These are phyloP conservation scores for Rhodomyrtus tomentosa DNA, from an alignment of 345 rosid genomes.

Conservation along the genomic window DNA sequence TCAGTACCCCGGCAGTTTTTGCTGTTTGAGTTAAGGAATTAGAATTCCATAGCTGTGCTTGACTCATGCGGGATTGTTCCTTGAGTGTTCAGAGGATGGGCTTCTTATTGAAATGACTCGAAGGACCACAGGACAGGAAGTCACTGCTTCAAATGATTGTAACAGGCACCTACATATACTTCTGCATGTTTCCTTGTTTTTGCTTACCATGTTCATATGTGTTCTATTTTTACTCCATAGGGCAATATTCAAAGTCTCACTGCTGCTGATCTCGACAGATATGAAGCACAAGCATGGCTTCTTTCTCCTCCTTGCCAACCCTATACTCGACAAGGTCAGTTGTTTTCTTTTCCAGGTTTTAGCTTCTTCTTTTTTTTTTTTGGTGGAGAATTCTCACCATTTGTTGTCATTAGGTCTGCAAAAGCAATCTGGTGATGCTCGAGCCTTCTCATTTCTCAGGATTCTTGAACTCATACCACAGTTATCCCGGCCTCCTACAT, in stretches of 20 bases:
- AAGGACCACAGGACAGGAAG: not conserved
- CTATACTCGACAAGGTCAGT: conserved; percentile 86
- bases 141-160: not conserved
- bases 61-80: not conserved
- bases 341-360: not conserved
- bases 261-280: conserved; percentile 58
- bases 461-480: conserved; percentile 83
- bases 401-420: conserved; percentile 52
- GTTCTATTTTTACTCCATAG: conserved; percentile 16
- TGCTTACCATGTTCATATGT: not conserved
- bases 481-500: conserved; percentile 42
- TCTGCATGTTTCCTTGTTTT: not conserved
- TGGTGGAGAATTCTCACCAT: conserved; percentile 5
- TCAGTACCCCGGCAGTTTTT: not conserved
- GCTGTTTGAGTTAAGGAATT: not conserved
- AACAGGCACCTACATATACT: not conserved
- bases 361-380: not conserved
- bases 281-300: conserved; percentile 78
- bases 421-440: conserved; percentile 89
- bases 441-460: conserved; percentile 77
- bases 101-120: not conserved
- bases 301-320: conserved; percentile 99
- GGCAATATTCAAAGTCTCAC: conserved; percentile 85
- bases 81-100: not conserved
- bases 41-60: not conserved